These are phyloP conservation scores for Helenozyma baotianmanensis DNA, from an alignment of 805 yeast genomes.

Conservation along the genomic window DNA sequence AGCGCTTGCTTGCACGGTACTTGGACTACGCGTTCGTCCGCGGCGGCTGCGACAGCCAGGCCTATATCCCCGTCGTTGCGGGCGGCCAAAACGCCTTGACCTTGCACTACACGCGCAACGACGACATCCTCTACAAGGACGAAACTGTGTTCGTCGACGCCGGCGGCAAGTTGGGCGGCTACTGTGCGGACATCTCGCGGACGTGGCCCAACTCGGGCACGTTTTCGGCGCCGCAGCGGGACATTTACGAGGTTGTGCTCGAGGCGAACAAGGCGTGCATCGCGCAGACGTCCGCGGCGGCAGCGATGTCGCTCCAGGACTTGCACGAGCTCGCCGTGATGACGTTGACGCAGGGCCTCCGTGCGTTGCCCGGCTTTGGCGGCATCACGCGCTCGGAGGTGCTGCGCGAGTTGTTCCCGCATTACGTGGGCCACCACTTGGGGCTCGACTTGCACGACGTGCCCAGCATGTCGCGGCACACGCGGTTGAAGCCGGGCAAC, in stretches of 20 bases:
- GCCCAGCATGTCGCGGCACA: slow-evolving; percentile 57
- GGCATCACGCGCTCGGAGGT: slow-evolving; percentile 49
- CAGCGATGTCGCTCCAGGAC: slow-evolving; percentile 59
- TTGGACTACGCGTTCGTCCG: slow-evolving; percentile 76
- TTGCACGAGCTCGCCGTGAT: slow-evolving; percentile 68
- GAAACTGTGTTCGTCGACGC: slow-evolving; percentile 94
- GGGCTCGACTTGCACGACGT: slow-evolving; percentile 90
- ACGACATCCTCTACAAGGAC: slow-evolving; percentile 68
- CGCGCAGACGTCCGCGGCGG: slow-evolving; percentile 53
- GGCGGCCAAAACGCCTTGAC: slow-evolving; percentile 86
- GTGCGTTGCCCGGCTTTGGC: slow-evolving; percentile 63
- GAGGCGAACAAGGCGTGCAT: slow-evolving; percentile 79
- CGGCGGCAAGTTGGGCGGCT: slow-evolving; percentile 90
- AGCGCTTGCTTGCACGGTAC: slow-evolving; percentile 72
- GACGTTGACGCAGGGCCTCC: slow-evolving; percentile 57
- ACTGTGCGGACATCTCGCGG: slow-evolving; percentile 92
- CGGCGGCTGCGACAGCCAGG: slow-evolving; percentile 86
- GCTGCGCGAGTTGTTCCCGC: slow-evolving; percentile 67
- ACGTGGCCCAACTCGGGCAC: slow-evolving; percentile 88
- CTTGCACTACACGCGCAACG: slow-evolving; percentile 91
- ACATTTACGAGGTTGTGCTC: slow-evolving; percentile 82
- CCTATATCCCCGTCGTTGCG: slow-evolving; percentile 95
- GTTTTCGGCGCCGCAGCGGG: slow-evolving; percentile 76
- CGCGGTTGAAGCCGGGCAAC: slow-evolving; percentile 58
- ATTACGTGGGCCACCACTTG: slow-evolving; percentile 90